Evolutionary conservation across 106 monocot species (phyloP).

Genomic region (Cymbidium sinense): DNA sequence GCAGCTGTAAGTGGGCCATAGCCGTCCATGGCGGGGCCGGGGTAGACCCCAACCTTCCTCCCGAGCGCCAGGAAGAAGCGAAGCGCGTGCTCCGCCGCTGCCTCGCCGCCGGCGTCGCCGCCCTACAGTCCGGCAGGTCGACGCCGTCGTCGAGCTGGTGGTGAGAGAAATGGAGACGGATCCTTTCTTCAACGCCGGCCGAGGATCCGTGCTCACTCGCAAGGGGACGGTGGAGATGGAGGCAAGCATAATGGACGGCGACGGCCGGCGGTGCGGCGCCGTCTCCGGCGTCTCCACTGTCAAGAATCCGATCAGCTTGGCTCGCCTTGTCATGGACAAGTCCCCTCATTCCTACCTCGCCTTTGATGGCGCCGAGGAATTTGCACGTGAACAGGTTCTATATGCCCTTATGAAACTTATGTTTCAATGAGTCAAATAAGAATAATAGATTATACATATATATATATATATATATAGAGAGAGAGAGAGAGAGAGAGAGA

Average conservation of each 20-base stretch:
- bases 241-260: constrained; percentile 97
- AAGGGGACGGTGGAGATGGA: constrained; percentile 95
- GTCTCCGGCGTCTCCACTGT: constrained; percentile 84
- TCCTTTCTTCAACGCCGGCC: constrained; percentile 86
- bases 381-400: constrained; percentile 67
- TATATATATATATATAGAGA: constrained; percentile 4
- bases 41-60: constrained; percentile 78
- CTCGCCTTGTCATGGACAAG: constrained; percentile 85
- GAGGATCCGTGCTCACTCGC: constrained; percentile 68
- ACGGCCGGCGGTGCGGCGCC: constrained; percentile 69
- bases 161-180: constrained; percentile 83
- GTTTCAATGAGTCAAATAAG: no score
- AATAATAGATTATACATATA: not conserved
- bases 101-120: constrained; percentile 53
- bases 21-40: constrained; percentile 91
- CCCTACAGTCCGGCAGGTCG: constrained; percentile 27
- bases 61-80: constrained; percentile 63
- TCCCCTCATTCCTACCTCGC: constrained; percentile 97
- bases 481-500: no score
- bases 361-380: constrained; percentile 85
- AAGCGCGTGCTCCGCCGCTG: constrained; percentile 67
- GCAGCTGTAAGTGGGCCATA: constrained; percentile 51
- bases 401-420: no score
- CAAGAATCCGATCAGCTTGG: constrained; percentile 91
- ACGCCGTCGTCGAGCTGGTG: constrained; percentile 65